Percentiles rank a stretch among this genome's conserved stretches.
phyloP scores from a whole-genome alignment of 2,329 filamentous ascomycete species.

The Dactylonectria macrodidyma region DNA sequence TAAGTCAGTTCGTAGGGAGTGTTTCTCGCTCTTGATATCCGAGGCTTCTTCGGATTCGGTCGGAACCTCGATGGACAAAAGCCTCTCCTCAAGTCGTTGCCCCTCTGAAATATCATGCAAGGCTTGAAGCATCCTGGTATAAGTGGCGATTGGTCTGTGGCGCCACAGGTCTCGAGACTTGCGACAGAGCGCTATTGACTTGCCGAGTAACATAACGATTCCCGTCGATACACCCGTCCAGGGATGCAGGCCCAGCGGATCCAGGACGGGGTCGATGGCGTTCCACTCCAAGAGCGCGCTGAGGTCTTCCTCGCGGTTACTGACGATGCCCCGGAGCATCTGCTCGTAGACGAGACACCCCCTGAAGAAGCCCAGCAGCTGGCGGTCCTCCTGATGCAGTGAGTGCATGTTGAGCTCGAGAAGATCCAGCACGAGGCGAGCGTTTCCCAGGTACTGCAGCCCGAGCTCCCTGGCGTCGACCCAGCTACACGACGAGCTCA shows the following conservation, averaged over 20 bases:
- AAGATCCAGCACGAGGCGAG: slow-evolving; percentile 35
- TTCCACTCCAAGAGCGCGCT: slow-evolving; percentile 38
- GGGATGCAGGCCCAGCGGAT: slow-evolving; percentile 37
- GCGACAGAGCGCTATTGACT: slow-evolving; percentile 40
- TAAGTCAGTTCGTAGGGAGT: slow-evolving; percentile 49
- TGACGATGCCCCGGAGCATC: slow-evolving; percentile 39
- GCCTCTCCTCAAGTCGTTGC: slow-evolving; percentile 36
- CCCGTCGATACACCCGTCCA: slow-evolving; percentile 41
- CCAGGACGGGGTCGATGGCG: neutral
- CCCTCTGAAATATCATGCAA: slow-evolving; percentile 40
- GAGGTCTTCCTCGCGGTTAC: slow-evolving; percentile 38
- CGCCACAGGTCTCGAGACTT: slow-evolving; percentile 39
- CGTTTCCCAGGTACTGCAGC: slow-evolving; percentile 38
- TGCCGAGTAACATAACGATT: slow-evolving; percentile 39
- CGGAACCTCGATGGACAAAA: slow-evolving; percentile 37
- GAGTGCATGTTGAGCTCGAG: slow-evolving; percentile 35
- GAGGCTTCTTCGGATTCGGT: slow-evolving; percentile 14
- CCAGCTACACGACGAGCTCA: slow-evolving; percentile 43
- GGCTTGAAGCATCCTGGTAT: slow-evolving; percentile 40
- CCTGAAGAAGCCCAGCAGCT: slow-evolving; percentile 38
- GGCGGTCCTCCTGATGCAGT: slow-evolving; percentile 30
- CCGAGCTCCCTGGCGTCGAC: slow-evolving; percentile 40
- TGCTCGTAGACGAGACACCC: slow-evolving; percentile 41
- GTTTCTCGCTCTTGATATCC: slow-evolving; percentile 49
- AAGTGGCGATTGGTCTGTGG: slow-evolving; percentile 36